These are phyloP conservation scores for Taxillus chinensis DNA, from an alignment of 164 flowering plant genomes.

Conservation along the genomic window DNA sequence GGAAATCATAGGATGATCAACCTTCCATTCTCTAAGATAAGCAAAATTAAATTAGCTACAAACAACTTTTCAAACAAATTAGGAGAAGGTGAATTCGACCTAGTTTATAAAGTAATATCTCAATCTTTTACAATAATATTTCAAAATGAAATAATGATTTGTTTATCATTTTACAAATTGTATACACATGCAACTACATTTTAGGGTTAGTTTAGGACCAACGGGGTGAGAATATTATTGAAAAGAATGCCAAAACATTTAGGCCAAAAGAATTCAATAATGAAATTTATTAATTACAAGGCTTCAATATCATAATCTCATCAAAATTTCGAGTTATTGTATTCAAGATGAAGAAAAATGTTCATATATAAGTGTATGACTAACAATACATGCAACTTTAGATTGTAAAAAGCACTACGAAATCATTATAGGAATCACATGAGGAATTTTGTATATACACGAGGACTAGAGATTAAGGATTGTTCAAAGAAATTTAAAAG, in stretches of 20 bases:
- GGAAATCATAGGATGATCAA: no score
- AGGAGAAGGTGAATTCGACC: no score
- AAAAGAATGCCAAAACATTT: constrained; percentile 11
- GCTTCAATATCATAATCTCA: constrained; percentile 33
- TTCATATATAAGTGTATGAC: constrained; percentile 40
- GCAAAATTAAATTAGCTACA: no score
- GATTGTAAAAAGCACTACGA: constrained; percentile 13
- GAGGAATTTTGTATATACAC: constrained; percentile 37
- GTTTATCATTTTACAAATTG: no score
- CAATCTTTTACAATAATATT: no score
- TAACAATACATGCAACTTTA: constrained; percentile 11
- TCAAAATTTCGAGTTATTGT: constrained; percentile 35
- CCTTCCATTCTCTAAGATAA: no score
- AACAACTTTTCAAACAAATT: no score
- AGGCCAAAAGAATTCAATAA: constrained; percentile 13
- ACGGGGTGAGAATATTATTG: constrained; percentile 15
- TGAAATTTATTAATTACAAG: constrained; percentile 9
- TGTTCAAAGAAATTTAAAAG: constrained; percentile 32
- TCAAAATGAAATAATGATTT: no score
- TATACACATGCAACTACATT: no score
- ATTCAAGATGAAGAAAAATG: constrained; percentile 25
- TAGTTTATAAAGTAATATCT: no score
- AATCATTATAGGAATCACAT: constrained; percentile 20
- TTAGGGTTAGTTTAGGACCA: constrained; percentile 9
- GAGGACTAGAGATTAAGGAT: constrained; percentile 31